Evolutionary conservation across 495 filamentous ascomycete species (phyloP).

Genomic region (Extremus antarcticus): DNA sequence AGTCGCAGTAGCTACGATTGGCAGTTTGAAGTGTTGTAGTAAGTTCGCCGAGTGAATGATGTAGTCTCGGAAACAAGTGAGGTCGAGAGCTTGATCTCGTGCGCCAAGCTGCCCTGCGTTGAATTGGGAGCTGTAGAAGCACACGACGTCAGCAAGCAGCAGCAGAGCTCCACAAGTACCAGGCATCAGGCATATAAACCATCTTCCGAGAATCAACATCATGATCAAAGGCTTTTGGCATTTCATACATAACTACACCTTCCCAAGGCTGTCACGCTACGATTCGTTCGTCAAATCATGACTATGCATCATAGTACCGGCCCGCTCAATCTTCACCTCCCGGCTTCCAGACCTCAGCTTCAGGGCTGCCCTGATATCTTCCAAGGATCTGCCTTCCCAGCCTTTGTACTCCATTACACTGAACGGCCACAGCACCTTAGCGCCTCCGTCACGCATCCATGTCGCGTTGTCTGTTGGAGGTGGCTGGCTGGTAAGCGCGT

Average conservation of each 20-base stretch:
- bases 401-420: conserved; percentile 44
- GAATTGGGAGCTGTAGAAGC: background rate
- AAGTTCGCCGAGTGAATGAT: background rate
- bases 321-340: conserved; percentile 7
- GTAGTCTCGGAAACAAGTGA: background rate
- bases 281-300: background rate
- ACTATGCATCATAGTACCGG: background rate
- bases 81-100: background rate
- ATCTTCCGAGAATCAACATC: no score
- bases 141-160: background rate
- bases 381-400: conserved; percentile 51
- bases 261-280: background rate
- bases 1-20: no score
- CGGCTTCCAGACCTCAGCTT: conserved; percentile 6
- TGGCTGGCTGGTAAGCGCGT: conserved; percentile 53
- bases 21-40: background rate
- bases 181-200: no score
- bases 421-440: conserved; percentile 59
- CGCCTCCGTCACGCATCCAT: conserved; percentile 47
- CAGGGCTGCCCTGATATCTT: conserved; percentile 48
- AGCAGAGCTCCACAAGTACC: background rate
- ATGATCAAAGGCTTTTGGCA: no score
- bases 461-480: conserved; percentile 42
- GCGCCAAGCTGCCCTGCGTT: background rate
- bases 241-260: background rate